Percentiles rank a stretch among this genome's conserved stretches.
These are phyloP conservation scores for Caloboletus firmus DNA, from an alignment of 1,284 basidiomycete genomes.

Conservation along the genomic window DNA sequence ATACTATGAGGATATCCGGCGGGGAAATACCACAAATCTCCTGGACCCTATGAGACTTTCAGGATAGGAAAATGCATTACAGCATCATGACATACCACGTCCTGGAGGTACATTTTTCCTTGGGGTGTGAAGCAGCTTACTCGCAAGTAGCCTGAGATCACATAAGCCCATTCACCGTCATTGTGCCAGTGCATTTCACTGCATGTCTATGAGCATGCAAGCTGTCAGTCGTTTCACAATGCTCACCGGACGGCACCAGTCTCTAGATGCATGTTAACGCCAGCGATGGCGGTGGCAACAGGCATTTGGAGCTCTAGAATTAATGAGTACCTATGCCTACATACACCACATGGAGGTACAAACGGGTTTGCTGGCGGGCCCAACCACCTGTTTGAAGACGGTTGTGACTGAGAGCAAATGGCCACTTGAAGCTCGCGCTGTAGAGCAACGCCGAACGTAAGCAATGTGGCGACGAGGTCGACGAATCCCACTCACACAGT, in stretches of 20 bases:
- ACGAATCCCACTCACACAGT: constrained; percentile 25
- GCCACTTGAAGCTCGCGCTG: constrained; percentile 56
- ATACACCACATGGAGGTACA: constrained; percentile 3
- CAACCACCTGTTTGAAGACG: constrained; percentile 57
- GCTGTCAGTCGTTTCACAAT: neutral
- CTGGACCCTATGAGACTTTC: constrained; percentile 31
- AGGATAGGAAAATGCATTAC: neutral
- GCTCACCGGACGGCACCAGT: constrained; percentile 50
- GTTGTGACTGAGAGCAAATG: constrained; percentile 56
- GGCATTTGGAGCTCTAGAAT: constrained; percentile 44
- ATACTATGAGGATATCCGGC: constrained; percentile 44
- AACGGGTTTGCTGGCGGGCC: constrained; percentile 55
- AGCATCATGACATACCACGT: constrained; percentile 40
- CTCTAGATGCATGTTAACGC: constrained; percentile 61
- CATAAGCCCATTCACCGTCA: constrained; percentile 55
- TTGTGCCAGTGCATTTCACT: constrained; percentile 65
- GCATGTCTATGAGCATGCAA: neutral
- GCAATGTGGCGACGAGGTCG: neutral
- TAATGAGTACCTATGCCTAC: neutral
- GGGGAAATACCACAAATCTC: constrained; percentile 63
- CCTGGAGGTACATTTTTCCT: constrained; percentile 48
- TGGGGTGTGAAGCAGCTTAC: constrained; percentile 51
- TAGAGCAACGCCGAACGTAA: neutral
- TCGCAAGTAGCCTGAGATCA: constrained; percentile 44
- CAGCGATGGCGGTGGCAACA: constrained; percentile 41